These are phyloP conservation scores for Rubus idaeus DNA, from an alignment of 306 rosid genomes.

Conservation along the genomic window DNA sequence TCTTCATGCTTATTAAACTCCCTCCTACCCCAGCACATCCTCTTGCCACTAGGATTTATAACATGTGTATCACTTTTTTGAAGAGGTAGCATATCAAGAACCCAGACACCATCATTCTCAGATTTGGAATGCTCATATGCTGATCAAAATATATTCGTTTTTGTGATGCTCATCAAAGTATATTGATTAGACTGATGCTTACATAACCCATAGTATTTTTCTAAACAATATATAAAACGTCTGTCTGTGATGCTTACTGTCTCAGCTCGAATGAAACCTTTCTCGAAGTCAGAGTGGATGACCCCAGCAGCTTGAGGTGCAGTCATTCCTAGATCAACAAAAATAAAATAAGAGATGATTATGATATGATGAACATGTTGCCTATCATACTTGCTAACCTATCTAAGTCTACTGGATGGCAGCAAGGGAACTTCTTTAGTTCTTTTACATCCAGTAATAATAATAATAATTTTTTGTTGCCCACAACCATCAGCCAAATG, in stretches of 20 bases:
- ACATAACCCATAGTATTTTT: not conserved
- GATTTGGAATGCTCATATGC: not conserved
- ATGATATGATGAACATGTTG: not conserved
- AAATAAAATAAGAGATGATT: constrained; percentile 27
- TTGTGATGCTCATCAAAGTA: not conserved
- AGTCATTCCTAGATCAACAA: constrained; percentile 78
- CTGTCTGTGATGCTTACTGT: constrained; percentile 54
- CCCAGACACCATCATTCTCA: not conserved
- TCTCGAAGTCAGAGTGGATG: constrained; percentile 98
- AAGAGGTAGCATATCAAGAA: not conserved
- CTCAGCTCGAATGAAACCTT: constrained; percentile 97
- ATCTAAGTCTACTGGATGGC: constrained; percentile 10
- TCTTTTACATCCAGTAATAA: constrained; percentile 3
- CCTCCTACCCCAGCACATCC: too few species aligned
- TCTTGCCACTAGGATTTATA: too few species aligned
- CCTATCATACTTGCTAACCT: constrained; percentile 12
- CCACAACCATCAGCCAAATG: not conserved
- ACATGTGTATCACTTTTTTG: too few species aligned
- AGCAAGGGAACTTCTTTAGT: constrained; percentile 12
- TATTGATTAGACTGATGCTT: not conserved
- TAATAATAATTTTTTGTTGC: not conserved
- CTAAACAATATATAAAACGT: constrained; percentile 13
- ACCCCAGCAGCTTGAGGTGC: constrained; percentile 99
- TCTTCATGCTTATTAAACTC: too few species aligned
- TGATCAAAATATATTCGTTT: not conserved